A percentile compares a stretch with the other conserved stretches of the same genome.
Evolutionary conservation across 2,329 filamentous ascomycete genomes (phyloP).

Genomic region (Pseudogymnoascus sp.): DNA sequence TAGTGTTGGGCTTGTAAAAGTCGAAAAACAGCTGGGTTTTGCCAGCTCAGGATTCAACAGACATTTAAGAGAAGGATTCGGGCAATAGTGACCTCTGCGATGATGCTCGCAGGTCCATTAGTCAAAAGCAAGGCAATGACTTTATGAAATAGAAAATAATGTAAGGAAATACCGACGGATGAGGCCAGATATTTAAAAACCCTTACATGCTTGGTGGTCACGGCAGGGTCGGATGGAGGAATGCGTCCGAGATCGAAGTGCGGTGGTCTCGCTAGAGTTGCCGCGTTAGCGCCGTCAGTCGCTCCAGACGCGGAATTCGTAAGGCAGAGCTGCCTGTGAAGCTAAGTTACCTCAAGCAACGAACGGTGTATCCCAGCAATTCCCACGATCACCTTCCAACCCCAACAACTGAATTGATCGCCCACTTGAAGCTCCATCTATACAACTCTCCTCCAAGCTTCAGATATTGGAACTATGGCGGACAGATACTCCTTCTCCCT

Average conservation of each 20-base stretch:
- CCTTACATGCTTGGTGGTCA: neutral
- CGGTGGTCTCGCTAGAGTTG: constrained; percentile 3
- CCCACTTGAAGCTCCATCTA: neutral
- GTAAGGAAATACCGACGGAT: constrained; percentile 1
- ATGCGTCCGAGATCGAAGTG: constrained; percentile 1
- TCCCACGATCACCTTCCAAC: constrained; percentile 11
- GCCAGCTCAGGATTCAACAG: neutral
- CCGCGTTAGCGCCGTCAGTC: neutral
- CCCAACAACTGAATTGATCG: neutral
- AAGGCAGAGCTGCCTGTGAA: constrained; percentile 12
- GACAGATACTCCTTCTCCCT: constrained; percentile 99
- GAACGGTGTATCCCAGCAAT: neutral
- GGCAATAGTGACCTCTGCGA: neutral
- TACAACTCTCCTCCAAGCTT: neutral
- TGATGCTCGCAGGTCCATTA: neutral
- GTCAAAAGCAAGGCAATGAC: neutral
- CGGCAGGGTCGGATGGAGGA: neutral
- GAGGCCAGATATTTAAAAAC: neutral
- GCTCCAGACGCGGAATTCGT: constrained; percentile 7
- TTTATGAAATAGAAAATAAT: neutral
- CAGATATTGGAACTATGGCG: constrained; percentile 57
- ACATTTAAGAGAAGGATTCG: constrained; percentile 3
- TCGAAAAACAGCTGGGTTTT: neutral
- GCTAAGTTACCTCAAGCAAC: constrained; percentile 7
- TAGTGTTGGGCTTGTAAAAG: constrained; percentile 2